Evolutionary conservation across 2,329 filamentous ascomycete genomes (phyloP).

Genomic region (Cercospora zeina): DNA sequence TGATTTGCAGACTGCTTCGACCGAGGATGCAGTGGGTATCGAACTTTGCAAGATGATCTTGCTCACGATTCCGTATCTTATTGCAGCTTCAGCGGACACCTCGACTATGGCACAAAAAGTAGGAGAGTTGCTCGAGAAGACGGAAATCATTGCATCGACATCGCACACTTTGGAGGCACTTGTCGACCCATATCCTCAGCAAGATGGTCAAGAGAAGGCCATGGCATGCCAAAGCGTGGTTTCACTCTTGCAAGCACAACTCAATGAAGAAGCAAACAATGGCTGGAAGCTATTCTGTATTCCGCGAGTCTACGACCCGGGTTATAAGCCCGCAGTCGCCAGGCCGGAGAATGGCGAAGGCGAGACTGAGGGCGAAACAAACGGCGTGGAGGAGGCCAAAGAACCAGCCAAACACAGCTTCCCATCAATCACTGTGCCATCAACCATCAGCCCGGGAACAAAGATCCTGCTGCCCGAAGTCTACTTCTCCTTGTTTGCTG

Average conservation of each 20-base stretch:
- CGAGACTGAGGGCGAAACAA: conserved; percentile 34
- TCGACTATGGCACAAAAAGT: conserved; percentile 69
- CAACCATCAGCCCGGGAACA: conserved; percentile 70
- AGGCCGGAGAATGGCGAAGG: conserved; percentile 33
- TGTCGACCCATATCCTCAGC: conserved; percentile 74
- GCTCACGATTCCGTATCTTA: conserved; percentile 86
- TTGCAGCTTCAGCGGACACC: conserved; percentile 66
- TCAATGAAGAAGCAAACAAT: conserved; percentile 71
- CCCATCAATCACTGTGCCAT: conserved; percentile 73
- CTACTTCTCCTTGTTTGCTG: conserved; percentile 86
- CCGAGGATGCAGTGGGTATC: conserved; percentile 76
- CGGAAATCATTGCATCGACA: conserved; percentile 88
- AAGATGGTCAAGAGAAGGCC: conserved; percentile 62
- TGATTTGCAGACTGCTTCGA: conserved; percentile 87
- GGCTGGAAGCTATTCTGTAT: conserved; percentile 73
- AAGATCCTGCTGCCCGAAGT: conserved; percentile 85
- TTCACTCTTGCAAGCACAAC: conserved; percentile 78
- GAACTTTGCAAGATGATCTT: conserved; percentile 97
- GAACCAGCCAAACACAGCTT: conserved; percentile 66
- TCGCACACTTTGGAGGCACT: conserved; percentile 80
- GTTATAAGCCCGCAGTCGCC: conserved; percentile 24
- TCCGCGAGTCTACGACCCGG: conserved; percentile 56
- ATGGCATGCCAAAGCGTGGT: conserved; percentile 70
- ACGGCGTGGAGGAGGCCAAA: conserved; percentile 60
- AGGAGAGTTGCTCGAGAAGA: conserved; percentile 81